Evolutionary conservation across 805 yeast species (phyloP).

Genomic region (Candida taoyuanica): DNA sequence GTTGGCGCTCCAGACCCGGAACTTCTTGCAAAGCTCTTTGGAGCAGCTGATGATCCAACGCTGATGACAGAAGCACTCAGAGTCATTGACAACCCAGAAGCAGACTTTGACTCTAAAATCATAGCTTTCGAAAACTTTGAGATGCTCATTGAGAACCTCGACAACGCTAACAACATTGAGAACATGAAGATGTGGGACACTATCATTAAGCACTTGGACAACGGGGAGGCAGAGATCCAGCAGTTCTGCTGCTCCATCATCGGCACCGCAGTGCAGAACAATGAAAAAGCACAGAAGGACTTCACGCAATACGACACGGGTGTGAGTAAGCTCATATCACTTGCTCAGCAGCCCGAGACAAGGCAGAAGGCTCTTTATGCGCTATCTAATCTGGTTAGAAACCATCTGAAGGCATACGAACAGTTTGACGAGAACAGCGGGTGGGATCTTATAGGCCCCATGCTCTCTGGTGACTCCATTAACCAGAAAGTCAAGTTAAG

Average conservation of each 20-base stretch:
- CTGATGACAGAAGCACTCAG: slow-evolving; percentile 75
- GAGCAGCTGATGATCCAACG: slow-evolving; percentile 80
- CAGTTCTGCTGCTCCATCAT: slow-evolving; percentile 65
- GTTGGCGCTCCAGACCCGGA: slow-evolving; percentile 78
- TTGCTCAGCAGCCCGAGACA: slow-evolving; percentile 30
- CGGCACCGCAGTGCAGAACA: slow-evolving; percentile 93
- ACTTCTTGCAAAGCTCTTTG: slow-evolving; percentile 68
- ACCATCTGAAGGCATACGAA: slow-evolving; percentile 51
- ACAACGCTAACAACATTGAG: slow-evolving; percentile 90
- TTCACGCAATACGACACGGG: slow-evolving; percentile 50
- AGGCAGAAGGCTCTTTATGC: slow-evolving; percentile 73
- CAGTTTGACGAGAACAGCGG: slow-evolving; percentile 57
- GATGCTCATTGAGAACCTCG: slow-evolving; percentile 88
- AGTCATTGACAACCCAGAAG: slow-evolving; percentile 54
- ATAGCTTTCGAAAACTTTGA: slow-evolving; percentile 88
- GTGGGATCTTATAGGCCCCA: slow-evolving; percentile 47
- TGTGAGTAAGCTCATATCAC: slow-evolving; percentile 38
- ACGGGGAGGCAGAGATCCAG: slow-evolving; percentile 41
- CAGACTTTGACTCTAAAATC: slow-evolving; percentile 56
- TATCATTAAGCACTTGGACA: slow-evolving; percentile 49
- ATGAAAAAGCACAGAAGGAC: slow-evolving; percentile 66
- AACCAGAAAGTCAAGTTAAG: slow-evolving; percentile 45
- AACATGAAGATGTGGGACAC: slow-evolving; percentile 78
- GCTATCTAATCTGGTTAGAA: slow-evolving; percentile 65
- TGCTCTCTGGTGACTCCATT: slow-evolving; percentile 18